These are phyloP conservation scores for Fusarium metavorans DNA, from an alignment of 2,329 filamentous ascomycete species.

Conservation along the genomic window DNA sequence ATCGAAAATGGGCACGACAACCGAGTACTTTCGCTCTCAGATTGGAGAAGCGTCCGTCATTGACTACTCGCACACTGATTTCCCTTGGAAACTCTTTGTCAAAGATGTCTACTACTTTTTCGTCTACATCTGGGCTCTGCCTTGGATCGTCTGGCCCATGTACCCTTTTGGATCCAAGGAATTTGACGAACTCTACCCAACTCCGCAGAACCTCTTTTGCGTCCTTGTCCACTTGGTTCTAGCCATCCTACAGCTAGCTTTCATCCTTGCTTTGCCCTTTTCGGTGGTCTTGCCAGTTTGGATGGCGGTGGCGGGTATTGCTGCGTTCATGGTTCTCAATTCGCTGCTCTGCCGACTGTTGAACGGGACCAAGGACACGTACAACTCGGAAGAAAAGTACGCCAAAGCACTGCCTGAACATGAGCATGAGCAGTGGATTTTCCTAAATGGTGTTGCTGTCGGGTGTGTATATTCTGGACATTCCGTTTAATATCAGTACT, in stretches of 20 bases:
- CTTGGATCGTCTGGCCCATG: slow-evolving; percentile 71
- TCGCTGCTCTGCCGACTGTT: slow-evolving; percentile 60
- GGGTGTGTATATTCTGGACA: slow-evolving; percentile 57
- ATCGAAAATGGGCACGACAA: slow-evolving; percentile 49
- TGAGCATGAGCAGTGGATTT: slow-evolving; percentile 80
- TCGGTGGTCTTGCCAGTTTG: slow-evolving; percentile 62
- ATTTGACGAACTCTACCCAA: slow-evolving; percentile 74
- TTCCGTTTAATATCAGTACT: neutral
- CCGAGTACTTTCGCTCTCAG: slow-evolving; percentile 69
- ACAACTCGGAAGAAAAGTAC: slow-evolving; percentile 65
- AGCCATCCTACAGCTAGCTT: slow-evolving; percentile 67
- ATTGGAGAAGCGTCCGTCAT: slow-evolving; percentile 68
- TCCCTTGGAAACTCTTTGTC: slow-evolving; percentile 62
- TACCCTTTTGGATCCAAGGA: slow-evolving; percentile 62
- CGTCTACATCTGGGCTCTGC: slow-evolving; percentile 66
- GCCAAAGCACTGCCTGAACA: slow-evolving; percentile 62
- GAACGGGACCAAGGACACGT: slow-evolving; percentile 64
- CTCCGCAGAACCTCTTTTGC: slow-evolving; percentile 66
- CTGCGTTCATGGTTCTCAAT: slow-evolving; percentile 63
- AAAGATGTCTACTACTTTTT: slow-evolving; percentile 69
- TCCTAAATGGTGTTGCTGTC: slow-evolving; percentile 78
- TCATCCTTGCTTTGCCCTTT: slow-evolving; percentile 70
- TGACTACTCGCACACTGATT: slow-evolving; percentile 71
- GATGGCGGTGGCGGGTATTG: slow-evolving; percentile 55
- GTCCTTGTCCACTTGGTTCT: slow-evolving; percentile 70